These are phyloP conservation scores for Cryptococcus hybrid DNA, from an alignment of 1,284 basidiomycete species.

Conservation along the genomic window DNA sequence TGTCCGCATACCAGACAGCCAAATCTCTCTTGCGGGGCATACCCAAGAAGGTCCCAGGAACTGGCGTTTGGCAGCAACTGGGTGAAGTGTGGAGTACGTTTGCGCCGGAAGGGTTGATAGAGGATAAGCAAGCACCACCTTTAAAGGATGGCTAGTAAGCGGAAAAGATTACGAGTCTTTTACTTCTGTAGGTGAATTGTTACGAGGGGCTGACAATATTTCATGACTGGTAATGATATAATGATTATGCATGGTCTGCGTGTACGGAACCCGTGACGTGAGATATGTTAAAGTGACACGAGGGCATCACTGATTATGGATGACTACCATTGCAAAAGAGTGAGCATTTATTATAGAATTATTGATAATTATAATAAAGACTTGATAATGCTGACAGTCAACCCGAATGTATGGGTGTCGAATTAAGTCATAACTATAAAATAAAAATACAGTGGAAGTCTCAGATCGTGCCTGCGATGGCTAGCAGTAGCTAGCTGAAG, in stretches of 20 bases:
- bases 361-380: too few relatives aligned
- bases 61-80: not conserved
- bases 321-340: not conserved
- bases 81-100: slow-evolving; percentile 9
- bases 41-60: slow-evolving; percentile 16
- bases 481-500: too few relatives aligned
- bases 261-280: too few relatives aligned
- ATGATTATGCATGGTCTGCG: not conserved
- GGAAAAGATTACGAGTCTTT: slow-evolving; percentile 57
- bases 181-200: not conserved
- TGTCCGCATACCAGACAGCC: slow-evolving; percentile 52
- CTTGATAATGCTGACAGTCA: too few relatives aligned
- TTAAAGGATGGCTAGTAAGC: slow-evolving; percentile 41
- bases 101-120: not conserved
- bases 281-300: too few relatives aligned
- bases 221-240: not conserved
- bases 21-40: slow-evolving; percentile 54
- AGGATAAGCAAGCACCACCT: slow-evolving; percentile 26
- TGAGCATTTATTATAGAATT: too few relatives aligned
- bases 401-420: too few relatives aligned
- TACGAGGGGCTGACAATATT: not conserved
- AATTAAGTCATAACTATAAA: too few relatives aligned
- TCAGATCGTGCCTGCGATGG: too few relatives aligned
- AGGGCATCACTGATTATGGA: not conserved
- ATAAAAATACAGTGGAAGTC: too few relatives aligned